phyloP scores from a whole-genome alignment of 441 rosid species.

The Erodium moschatum region DNA sequence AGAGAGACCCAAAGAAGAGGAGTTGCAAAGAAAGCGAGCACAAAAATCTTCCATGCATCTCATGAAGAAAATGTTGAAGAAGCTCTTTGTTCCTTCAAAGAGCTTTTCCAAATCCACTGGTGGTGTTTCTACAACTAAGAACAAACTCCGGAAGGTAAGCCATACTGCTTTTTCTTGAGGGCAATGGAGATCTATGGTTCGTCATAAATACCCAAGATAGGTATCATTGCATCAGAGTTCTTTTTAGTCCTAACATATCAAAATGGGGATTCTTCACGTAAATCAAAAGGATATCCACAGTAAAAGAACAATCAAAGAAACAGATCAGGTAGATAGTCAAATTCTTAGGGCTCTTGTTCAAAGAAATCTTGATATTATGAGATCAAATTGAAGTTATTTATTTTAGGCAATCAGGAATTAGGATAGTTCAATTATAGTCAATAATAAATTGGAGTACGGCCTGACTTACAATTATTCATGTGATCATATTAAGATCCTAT shows the following conservation, averaged over 20 bases:
- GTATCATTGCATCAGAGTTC: background rate
- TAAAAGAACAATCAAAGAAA: background rate
- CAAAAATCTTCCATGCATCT: background rate
- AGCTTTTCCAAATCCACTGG: background rate
- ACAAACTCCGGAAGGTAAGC: conserved; percentile 6
- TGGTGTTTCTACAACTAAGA: background rate
- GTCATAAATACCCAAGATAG: background rate
- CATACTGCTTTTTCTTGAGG: background rate
- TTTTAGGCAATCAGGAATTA: background rate
- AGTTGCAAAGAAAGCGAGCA: background rate
- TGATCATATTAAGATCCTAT: background rate
- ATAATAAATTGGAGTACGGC: background rate
- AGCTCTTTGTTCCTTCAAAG: conserved; percentile 1
- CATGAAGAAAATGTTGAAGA: conserved; percentile 5
- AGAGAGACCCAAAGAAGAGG: background rate
- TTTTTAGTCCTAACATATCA: background rate
- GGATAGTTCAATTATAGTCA: background rate
- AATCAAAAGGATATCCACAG: background rate
- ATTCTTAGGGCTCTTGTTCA: background rate
- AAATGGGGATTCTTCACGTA: background rate
- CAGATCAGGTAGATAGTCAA: background rate
- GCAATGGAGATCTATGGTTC: background rate
- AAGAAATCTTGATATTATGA: background rate
- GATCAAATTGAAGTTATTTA: background rate
- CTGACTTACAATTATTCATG: background rate